Evolutionary conservation across 2,329 filamentous ascomycete species (phyloP).

Genomic region (Zasmidium citrigriseum): DNA sequence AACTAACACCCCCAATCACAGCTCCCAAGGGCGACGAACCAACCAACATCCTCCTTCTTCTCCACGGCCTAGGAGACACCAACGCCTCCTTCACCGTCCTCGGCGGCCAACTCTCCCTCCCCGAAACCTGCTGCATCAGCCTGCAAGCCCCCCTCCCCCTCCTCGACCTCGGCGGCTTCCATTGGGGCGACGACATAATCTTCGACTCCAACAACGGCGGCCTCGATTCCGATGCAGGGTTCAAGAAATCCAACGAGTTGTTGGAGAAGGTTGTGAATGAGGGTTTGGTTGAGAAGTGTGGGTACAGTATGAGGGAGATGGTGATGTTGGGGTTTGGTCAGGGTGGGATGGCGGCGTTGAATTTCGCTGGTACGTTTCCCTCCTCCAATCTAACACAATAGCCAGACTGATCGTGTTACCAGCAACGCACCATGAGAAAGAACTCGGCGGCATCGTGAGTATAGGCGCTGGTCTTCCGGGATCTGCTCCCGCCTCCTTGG

Average conservation of each 20-base stretch:
- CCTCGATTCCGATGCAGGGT: slow-evolving; percentile 58
- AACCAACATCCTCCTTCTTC: slow-evolving; percentile 74
- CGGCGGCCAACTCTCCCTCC: slow-evolving; percentile 68
- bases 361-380: slow-evolving; percentile 39
- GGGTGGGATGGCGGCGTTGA: slow-evolving; percentile 57
- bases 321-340: slow-evolving; percentile 59
- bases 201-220: slow-evolving; percentile 54
- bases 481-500: slow-evolving; percentile 41
- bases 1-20: slow-evolving; percentile 22
- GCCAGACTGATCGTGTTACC: no score
- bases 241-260: slow-evolving; percentile 45
- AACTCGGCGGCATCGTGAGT: slow-evolving; percentile 61
- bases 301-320: slow-evolving; percentile 52
- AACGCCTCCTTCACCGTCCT: slow-evolving; percentile 69
- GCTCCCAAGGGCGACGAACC: slow-evolving; percentile 57
- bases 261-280: slow-evolving; percentile 49
- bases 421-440: no score
- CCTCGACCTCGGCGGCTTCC: slow-evolving; percentile 65
- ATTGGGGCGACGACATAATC: slow-evolving; percentile 62
- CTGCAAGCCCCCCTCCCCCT: slow-evolving; percentile 71
- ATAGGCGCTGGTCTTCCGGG: slow-evolving; percentile 63
- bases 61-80: slow-evolving; percentile 82
- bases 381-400: neutral
- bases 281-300: slow-evolving; percentile 50
- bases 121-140: slow-evolving; percentile 74